Evolutionary conservation across 164 flowering plant genomes (phyloP).

Genomic region (Echeveria elegans): DNA sequence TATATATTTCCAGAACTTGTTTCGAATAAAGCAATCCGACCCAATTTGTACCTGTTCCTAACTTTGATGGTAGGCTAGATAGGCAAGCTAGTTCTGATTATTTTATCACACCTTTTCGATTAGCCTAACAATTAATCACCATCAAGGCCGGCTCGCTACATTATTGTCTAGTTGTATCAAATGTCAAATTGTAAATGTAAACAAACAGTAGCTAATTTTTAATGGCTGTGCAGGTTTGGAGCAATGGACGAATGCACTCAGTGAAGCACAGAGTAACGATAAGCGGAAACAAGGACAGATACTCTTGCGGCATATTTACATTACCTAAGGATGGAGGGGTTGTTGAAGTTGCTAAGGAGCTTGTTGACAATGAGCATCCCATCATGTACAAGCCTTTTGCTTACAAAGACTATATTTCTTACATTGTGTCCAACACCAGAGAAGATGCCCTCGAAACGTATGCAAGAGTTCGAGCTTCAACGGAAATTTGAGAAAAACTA

Average conservation of each 20-base stretch:
- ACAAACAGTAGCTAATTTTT: not conserved
- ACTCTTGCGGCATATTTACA: constrained; percentile 26
- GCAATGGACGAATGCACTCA: constrained; percentile 53
- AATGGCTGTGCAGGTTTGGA: constrained; percentile 41
- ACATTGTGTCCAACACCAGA: constrained; percentile 2
- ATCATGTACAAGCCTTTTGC: constrained; percentile 36
- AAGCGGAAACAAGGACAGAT: constrained; percentile 13
- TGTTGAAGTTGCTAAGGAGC: constrained; percentile 34
- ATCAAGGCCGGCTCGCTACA: too few relatives aligned
- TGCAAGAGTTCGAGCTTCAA: constrained; percentile 23
- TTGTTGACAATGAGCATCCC: constrained; percentile 53
- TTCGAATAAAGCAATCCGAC: too few relatives aligned
- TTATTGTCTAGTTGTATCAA: not conserved
- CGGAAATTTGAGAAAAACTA: not conserved
- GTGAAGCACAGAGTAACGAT: constrained; percentile 41
- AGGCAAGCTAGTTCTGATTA: not conserved
- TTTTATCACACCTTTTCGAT: not conserved
- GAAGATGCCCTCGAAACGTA: constrained; percentile 25
- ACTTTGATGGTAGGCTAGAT: not conserved
- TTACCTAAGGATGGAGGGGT: constrained; percentile 27
- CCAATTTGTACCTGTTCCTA: too few relatives aligned
- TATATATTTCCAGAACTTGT: too few relatives aligned
- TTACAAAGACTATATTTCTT: constrained; percentile 23
- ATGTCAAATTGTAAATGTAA: not conserved
- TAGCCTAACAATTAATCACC: too few relatives aligned